Evolutionary conservation across 139 green algal genomes (phyloP), one percentile per base, ranked within the genome.

Genomic region (Nannochloris sp.): DNA sequence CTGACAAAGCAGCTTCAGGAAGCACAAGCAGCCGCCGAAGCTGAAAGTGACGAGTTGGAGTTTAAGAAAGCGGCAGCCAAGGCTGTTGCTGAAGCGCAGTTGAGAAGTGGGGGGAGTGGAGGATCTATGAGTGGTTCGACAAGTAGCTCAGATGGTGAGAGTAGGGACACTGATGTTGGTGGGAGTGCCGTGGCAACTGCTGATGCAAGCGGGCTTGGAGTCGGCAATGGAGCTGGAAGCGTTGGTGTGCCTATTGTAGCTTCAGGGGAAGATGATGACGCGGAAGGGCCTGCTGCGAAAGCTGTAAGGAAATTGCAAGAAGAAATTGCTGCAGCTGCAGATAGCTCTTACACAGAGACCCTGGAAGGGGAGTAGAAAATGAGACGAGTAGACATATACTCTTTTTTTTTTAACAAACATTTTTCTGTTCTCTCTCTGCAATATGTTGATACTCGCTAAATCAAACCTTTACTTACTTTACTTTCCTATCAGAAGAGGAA

Each of bases 1-100:
- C 60, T 85, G 23, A 77, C 74, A 58, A 35, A 59, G 6, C 65
- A 86, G 67, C 66, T 86, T 61, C 31, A 58, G 3, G 35, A 68
- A 33, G 72, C 72, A 1, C 45, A 78, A 54, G 29, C 73, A 39
- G 35, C 61, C n/a, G 70, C 66, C 0, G 74, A 78, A 44, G 31
- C 53, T 8, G 65, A 81, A 42, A 67, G 75, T 23, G 73, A 83
- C 44, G 73, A 75, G 67, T 27, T 68, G 30, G 65, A 74, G 55
- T 81, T 76, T 56, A 51, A 67, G 19, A 46, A 47, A 54, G 66
- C 58, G 51, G 45, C 56, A 51, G 33, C 53, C 33, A 23, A 8
- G 35, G 59, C 59, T 36, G 59, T 27, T 0, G 59, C 59, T 23
- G 39, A 27, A n/a, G n/a, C n/a, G n/a, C n/a, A n/a, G n/a, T n/a